phyloP scores from a whole-genome alignment of 2,329 filamentous ascomycete genomes.

The Calonectria leucothoes region DNA sequence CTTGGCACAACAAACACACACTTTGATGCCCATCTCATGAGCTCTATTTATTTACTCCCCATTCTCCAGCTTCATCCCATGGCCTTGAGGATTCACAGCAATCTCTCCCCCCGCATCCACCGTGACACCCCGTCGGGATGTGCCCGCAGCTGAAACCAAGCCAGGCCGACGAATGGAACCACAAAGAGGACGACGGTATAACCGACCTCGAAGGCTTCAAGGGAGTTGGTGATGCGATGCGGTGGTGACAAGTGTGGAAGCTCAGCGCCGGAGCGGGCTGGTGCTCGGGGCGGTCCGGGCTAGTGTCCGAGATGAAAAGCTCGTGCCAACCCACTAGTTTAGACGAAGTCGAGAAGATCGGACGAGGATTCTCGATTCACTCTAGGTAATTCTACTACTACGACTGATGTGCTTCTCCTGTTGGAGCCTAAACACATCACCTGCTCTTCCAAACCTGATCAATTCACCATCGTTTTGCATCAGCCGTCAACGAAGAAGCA shows the following conservation, averaged over 20 bases:
- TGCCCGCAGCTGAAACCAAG: neutral
- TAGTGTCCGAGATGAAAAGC: neutral
- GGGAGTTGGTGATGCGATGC: neutral
- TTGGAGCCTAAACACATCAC: neutral
- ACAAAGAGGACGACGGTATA: neutral
- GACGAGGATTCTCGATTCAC: neutral
- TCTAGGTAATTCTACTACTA: neutral
- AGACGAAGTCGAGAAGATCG: neutral
- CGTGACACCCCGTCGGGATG: neutral
- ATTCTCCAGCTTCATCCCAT: neutral
- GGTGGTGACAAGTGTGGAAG: conserved; percentile 7
- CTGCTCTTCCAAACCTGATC: neutral
- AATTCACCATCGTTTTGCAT: neutral
- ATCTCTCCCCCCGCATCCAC: neutral
- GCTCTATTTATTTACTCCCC: neutral
- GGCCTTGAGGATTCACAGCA: neutral
- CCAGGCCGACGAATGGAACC: neutral
- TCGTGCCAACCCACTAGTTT: neutral
- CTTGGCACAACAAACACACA: neutral
- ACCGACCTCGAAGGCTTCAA: neutral
- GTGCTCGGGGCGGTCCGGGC: conserved; percentile 2
- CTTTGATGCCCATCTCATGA: neutral
- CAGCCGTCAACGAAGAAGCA: neutral
- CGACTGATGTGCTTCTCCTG: neutral
- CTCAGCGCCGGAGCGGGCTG: neutral